These are phyloP conservation scores for Pulveroboletus sp. DNA, from an alignment of 768 basidiomycete species.

Conservation along the genomic window DNA sequence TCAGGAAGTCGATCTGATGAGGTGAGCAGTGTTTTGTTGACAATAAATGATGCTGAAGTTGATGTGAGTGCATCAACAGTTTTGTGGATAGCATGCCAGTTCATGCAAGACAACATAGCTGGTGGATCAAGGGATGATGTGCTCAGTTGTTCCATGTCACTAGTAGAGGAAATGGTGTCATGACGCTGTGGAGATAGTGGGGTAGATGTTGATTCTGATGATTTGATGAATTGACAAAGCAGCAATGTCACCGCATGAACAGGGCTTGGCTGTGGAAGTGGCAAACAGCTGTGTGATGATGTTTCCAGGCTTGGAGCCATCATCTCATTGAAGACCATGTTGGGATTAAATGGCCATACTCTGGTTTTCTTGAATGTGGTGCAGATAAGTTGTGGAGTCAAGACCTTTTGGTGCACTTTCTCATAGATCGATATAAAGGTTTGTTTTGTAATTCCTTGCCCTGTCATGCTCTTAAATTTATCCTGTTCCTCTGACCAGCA, in stretches of 20 bases:
- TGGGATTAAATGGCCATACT: not conserved
- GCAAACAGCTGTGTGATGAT: not conserved
- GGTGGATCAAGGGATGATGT: not conserved
- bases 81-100: not conserved
- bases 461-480: not conserved
- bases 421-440: too few relatives aligned
- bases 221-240: not conserved
- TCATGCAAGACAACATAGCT: not conserved
- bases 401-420: not conserved
- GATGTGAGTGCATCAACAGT: not conserved
- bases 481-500: not conserved
- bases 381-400: not conserved
- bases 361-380: not conserved
- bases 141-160: not conserved
- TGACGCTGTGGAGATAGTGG: not conserved
- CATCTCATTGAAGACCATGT: not conserved
- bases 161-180: not conserved
- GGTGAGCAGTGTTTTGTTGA: constrained; percentile 1
- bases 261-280: not conserved
- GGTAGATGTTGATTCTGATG: not conserved
- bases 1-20: not conserved
- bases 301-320: not conserved
- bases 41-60: constrained; percentile 9
- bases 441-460: not conserved
- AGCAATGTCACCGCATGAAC: not conserved